phyloP scores from a whole-genome alignment of 768 basidiomycete species.

The Fistulinella prunicolor region DNA sequence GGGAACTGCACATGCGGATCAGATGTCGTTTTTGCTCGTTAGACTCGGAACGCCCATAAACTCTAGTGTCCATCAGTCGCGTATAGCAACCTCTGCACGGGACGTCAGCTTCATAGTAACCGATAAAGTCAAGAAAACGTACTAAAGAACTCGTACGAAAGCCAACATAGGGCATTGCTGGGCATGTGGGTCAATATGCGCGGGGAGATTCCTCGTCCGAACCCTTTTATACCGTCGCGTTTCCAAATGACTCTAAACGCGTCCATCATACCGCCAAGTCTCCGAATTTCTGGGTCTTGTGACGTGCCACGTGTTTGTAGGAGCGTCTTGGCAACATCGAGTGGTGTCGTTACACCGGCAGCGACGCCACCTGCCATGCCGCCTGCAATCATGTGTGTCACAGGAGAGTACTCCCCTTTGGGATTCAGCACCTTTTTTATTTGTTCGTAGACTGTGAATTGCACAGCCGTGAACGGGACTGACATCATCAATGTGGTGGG shows the following conservation, averaged over 20 bases:
- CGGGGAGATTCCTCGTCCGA: slow-evolving; percentile 84
- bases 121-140: slow-evolving; percentile 36
- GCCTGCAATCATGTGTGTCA: slow-evolving; percentile 88
- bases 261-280: slow-evolving; percentile 79
- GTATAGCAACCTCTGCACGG: slow-evolving; percentile 65
- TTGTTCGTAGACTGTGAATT: slow-evolving; percentile 96
- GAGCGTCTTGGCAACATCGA: slow-evolving; percentile 97
- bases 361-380: slow-evolving; percentile 92
- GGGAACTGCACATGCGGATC: slow-evolving; percentile 3
- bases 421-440: slow-evolving; percentile 87
- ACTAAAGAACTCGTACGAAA: slow-evolving; percentile 99
- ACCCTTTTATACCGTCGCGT: slow-evolving; percentile 82
- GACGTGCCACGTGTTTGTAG: slow-evolving; percentile 93
- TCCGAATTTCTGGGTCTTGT: slow-evolving; percentile 79
- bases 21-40: slow-evolving; percentile 2
- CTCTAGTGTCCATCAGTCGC: slow-evolving; percentile 32
- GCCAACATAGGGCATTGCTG: slow-evolving; percentile 95
- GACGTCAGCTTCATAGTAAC: slow-evolving; percentile 5
- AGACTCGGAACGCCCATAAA: slow-evolving; percentile 3
- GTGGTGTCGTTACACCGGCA: slow-evolving; percentile 91
- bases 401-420: slow-evolving; percentile 82
- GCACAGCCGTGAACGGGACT: slow-evolving; percentile 97
- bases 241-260: slow-evolving; percentile 87
- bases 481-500: slow-evolving; percentile 96
- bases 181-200: slow-evolving; percentile 95